These are phyloP conservation scores for Erigeron philadelphicus DNA, from an alignment of 140 eudicot species.

Conservation along the genomic window DNA sequence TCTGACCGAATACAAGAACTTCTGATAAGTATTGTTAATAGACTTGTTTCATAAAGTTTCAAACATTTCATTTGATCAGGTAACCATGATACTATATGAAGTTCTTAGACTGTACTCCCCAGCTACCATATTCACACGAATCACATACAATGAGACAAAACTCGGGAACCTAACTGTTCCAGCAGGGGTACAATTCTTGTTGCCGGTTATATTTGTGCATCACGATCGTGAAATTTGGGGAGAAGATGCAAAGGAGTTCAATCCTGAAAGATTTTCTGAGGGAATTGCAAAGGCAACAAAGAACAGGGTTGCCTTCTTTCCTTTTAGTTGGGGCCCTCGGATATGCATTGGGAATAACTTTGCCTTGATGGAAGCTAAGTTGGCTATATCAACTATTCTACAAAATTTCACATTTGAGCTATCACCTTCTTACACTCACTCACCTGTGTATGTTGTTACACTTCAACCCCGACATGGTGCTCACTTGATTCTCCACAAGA, in stretches of 20 bases:
- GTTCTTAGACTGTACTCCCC: constrained; percentile 65
- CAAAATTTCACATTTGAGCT: constrained; percentile 38
- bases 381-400: constrained; percentile 45
- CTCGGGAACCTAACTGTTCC: constrained; percentile 49
- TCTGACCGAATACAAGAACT: neutral
- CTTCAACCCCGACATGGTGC: constrained; percentile 47
- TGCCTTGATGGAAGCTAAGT: constrained; percentile 46
- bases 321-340: constrained; percentile 53
- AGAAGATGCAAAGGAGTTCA: constrained; percentile 46
- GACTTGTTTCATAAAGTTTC: neutral
- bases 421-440: constrained; percentile 48
- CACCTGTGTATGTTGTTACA: constrained; percentile 37
- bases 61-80: constrained; percentile 28
- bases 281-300: constrained; percentile 43
- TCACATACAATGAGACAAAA: constrained; percentile 32
- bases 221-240: constrained; percentile 67
- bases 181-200: constrained; percentile 39
- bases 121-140: constrained; percentile 30
- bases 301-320: constrained; percentile 38
- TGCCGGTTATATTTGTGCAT: constrained; percentile 47
- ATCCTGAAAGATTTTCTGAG: constrained; percentile 50
- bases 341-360: constrained; percentile 53
- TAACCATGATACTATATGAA: constrained; percentile 63
- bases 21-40: neutral
- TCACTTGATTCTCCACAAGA: constrained; percentile 38